Percentiles rank a stretch among this genome's conserved stretches.
These are phyloP conservation scores for Gossypium bickii DNA, from an alignment of 345 rosid species.

Conservation along the genomic window DNA sequence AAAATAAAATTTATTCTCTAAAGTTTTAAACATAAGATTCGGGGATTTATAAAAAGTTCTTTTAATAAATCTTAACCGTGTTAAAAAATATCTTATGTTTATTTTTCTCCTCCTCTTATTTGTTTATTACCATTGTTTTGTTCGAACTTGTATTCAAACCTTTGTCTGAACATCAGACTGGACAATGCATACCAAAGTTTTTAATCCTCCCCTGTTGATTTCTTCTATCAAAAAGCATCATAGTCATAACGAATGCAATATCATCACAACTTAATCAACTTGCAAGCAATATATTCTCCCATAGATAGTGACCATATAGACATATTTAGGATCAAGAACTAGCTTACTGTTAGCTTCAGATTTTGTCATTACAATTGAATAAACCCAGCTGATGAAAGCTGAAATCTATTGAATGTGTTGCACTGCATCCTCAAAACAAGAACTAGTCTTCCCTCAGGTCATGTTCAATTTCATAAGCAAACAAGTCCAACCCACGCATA, in stretches of 20 bases:
- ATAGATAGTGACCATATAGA: conserved; percentile 73
- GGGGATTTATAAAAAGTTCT: too few species aligned
- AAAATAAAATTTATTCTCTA: too few species aligned
- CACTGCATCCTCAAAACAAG: neutral
- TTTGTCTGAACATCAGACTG: too few species aligned
- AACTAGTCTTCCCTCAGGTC: neutral
- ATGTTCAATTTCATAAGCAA: neutral
- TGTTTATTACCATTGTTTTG: too few species aligned
- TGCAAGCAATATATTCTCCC: conserved; percentile 97
- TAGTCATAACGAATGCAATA: conserved; percentile 29
- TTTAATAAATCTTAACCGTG: too few species aligned
- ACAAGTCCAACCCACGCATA: neutral
- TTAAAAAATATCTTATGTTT: too few species aligned
- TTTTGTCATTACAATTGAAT: conserved; percentile 67
- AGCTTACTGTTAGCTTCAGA: conserved; percentile 79
- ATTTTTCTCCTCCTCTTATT: too few species aligned
- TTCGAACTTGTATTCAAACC: too few species aligned
- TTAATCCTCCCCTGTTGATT: neutral
- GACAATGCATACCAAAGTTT: neutral
- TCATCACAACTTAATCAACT: conserved; percentile 93
- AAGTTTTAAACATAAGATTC: too few species aligned
- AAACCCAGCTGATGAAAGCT: neutral
- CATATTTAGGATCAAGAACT: conserved; percentile 79
- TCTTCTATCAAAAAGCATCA: neutral
- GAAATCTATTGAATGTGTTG: neutral